These are phyloP conservation scores for Cucumis hystrix DNA, from an alignment of 306 rosid species.

Conservation along the genomic window DNA sequence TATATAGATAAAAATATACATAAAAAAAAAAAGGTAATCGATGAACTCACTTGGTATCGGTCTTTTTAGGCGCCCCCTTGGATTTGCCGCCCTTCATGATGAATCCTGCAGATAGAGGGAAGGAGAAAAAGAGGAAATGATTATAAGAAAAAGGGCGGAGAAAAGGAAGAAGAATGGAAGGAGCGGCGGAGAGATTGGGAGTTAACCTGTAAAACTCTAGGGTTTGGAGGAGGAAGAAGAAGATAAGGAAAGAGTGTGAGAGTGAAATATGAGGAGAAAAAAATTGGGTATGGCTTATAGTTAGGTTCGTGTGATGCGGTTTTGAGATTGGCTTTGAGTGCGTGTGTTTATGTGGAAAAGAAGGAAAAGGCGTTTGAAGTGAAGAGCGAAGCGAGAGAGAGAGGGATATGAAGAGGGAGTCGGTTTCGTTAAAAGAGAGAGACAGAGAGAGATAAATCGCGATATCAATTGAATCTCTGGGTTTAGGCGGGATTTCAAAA, in stretches of 20 bases:
- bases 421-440: background rate
- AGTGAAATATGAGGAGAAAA: background rate
- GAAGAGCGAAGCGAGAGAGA: conserved; percentile 1
- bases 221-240: conserved; percentile 7
- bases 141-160: background rate
- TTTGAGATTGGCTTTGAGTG: background rate
- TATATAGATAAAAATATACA: background rate
- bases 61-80: conserved; percentile 31
- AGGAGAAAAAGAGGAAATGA: background rate
- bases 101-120: conserved; percentile 10
- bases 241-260: conserved; percentile 5
- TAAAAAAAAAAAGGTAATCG: background rate
- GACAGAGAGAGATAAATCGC: conserved; percentile 11
- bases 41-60: conserved; percentile 37
- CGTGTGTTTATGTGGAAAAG: background rate
- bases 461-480: conserved; percentile 42
- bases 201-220: background rate
- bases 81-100: conserved; percentile 56
- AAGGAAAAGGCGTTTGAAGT: background rate
- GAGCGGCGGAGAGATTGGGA: conserved; percentile 14
- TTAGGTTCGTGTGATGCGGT: background rate
- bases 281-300: background rate
- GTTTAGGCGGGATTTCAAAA: conserved; percentile 86
- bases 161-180: background rate
- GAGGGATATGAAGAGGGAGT: conserved; percentile 15